Percentiles rank a stretch among this genome's conserved stretches.
These are phyloP conservation scores for Nakazawaea siamensis DNA, from an alignment of 805 yeast genomes.

Conservation along the genomic window DNA sequence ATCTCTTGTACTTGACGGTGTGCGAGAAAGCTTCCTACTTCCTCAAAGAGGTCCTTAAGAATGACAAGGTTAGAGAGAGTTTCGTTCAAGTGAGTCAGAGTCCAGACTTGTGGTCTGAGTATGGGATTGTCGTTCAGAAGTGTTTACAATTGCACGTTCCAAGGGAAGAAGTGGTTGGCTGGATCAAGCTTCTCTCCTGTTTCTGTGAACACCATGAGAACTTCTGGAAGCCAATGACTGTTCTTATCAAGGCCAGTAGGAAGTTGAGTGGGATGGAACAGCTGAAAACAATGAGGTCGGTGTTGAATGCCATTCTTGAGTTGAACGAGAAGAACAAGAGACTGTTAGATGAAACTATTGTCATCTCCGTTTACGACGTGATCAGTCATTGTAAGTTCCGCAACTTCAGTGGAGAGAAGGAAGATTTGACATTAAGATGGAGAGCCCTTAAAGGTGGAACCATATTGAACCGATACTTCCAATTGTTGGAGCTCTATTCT, in stretches of 20 bases:
- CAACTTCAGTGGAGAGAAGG: conserved; percentile 1
- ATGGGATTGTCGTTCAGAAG: not conserved
- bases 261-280: conserved; percentile 1
- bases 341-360: conserved; percentile 3
- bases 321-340: too few relatives aligned
- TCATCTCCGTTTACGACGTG: conserved; percentile 1
- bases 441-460: too few relatives aligned
- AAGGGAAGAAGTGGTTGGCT: not conserved
- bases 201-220: not conserved
- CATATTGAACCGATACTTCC: not conserved
- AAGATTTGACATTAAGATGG: conserved; percentile 1
- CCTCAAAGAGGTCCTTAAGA: too few relatives aligned
- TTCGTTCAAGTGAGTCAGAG: too few relatives aligned
- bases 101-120: not conserved
- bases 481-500: conserved; percentile 10
- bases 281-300: not conserved
- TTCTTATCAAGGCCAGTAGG: not conserved
- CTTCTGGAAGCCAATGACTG: conserved; percentile 2
- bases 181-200: not conserved
- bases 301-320: too few relatives aligned
- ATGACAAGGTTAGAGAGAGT: too few relatives aligned
- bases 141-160: not conserved
- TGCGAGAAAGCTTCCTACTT: not conserved
- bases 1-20: not conserved
- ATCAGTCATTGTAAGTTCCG: conserved; percentile 2